A percentile compares a stretch with the other conserved stretches of the same genome.
These are phyloP conservation scores for Mycena vulgaris DNA, from an alignment of 768 basidiomycete species.

Conservation along the genomic window DNA sequence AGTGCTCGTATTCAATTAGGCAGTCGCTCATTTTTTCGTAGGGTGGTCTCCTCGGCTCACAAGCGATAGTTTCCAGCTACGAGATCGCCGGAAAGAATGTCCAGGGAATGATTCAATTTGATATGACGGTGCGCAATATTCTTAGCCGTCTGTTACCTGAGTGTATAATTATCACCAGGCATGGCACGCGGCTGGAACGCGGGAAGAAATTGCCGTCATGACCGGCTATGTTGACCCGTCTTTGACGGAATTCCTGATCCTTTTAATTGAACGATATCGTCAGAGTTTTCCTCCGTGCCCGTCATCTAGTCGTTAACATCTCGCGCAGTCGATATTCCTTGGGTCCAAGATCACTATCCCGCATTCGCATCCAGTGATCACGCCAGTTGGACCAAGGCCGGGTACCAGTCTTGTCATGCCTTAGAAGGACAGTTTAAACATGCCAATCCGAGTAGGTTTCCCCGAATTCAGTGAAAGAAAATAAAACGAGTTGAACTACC, in stretches of 20 bases:
- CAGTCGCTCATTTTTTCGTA: background rate
- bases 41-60: background rate
- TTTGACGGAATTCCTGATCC: slow-evolving; percentile 28
- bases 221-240: slow-evolving; percentile 10
- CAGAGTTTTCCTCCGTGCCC: background rate
- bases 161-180: slow-evolving; percentile 11
- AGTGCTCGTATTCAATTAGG: background rate
- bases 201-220: slow-evolving; percentile 34
- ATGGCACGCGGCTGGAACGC: slow-evolving; percentile 26
- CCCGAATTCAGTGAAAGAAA: too few species aligned
- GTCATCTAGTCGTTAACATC: background rate
- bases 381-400: slow-evolving; percentile 72
- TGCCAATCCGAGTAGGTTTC: slow-evolving; percentile 61
- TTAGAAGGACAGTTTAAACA: slow-evolving; percentile 67
- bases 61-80: slow-evolving; percentile 51
- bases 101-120: slow-evolving; percentile 57
- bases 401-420: slow-evolving; percentile 73
- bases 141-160: background rate
- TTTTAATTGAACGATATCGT: slow-evolving; percentile 34
- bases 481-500: too few species aligned
- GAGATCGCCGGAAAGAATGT: slow-evolving; percentile 52
- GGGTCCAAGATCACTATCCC: slow-evolving; percentile 26
- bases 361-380: slow-evolving; percentile 8
- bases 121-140: slow-evolving; percentile 38
- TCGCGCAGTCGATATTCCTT: slow-evolving; percentile 35